phyloP scores from a whole-genome alignment of 2,329 filamentous ascomycete species.

The Parascedosporium putredinis region DNA sequence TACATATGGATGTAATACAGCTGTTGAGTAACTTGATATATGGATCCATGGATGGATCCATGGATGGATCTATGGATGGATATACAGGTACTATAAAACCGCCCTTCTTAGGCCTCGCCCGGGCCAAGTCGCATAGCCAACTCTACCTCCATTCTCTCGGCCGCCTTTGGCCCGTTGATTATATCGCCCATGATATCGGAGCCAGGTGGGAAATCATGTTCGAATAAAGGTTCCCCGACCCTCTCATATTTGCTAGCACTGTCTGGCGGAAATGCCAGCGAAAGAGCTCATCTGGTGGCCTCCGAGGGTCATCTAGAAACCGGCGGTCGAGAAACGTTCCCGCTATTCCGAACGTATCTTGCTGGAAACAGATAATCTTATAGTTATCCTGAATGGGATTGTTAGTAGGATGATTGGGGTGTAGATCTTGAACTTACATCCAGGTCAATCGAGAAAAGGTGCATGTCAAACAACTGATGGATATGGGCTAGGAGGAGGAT shows the following conservation, averaged over 20 bases:
- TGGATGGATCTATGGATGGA: not conserved
- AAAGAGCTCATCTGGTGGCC: slow-evolving; percentile 14
- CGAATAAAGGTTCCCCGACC: slow-evolving; percentile 16
- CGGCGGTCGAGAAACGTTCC: slow-evolving; percentile 12
- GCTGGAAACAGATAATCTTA: slow-evolving; percentile 16
- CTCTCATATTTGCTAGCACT: slow-evolving; percentile 17
- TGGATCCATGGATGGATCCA: too few species aligned
- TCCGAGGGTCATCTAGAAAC: slow-evolving; percentile 9
- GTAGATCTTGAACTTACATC: slow-evolving; percentile 11
- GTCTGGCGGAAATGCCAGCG: slow-evolving; percentile 18
- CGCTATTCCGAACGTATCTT: slow-evolving; percentile 12
- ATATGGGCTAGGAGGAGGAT: slow-evolving; percentile 14
- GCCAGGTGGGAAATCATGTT: slow-evolving; percentile 17
- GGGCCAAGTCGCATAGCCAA: not conserved
- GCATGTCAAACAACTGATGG: slow-evolving; percentile 16
- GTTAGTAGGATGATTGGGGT: slow-evolving; percentile 4
- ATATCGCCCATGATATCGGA: slow-evolving; percentile 20
- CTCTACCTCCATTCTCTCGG: slow-evolving; percentile 7
- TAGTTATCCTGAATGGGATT: slow-evolving; percentile 13
- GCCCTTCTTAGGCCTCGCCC: not conserved
- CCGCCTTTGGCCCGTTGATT: slow-evolving; percentile 7
- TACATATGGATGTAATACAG: too few species aligned
- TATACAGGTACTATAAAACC: not conserved
- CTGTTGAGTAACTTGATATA: too few species aligned
- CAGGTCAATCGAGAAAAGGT: slow-evolving; percentile 16